Evolutionary conservation across 345 rosid species (phyloP), one percentile per base, ranked within the genome.

Genomic region (Rhizophora apiculata): DNA sequence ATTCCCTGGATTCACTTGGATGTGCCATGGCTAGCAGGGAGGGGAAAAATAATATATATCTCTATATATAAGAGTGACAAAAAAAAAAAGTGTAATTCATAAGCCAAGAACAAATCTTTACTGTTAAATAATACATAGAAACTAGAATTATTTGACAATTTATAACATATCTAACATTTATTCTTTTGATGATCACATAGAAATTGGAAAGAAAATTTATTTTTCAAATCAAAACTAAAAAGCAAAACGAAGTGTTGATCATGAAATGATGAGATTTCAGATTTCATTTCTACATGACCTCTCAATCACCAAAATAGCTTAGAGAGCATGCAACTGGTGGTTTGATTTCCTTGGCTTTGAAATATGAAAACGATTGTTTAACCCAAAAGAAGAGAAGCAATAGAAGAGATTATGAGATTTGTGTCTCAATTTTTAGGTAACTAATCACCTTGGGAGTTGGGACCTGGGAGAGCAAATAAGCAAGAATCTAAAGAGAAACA

Each of bases 371-470:
- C 43, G 57, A 66, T 63, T 66, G 65, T 61, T 62, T 54, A 68
- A 72, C 74, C 71, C 80, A 67, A 80, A 82, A 81, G 71, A 75
- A 75, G 85, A 60, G 77, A 76, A 86, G 77, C 84, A 82, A 62
- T 51, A 70, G 64, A 63, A 71, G 56, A 65, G 69, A 68, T 19
- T 21, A 62, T 21, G 68, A 62, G 69, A 81, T 66, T 64, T 69
- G 27, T 81, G 84, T 83, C 73, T 83, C 64, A 76, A 70, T 74
- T 26, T 70, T 67, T 74, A 64, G 69, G 70, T 61, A 63, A 79
- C 82, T 75, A 82, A 82, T 56, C 24, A 56, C 82, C 87, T 83
- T 67, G 63, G 80, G 54, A 71, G 72, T 21, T 24, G 24, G 30
- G 30, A 15, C 16, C 10, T 21, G 60, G 73, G 61, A 73, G 74